Conservation (phyloP, 2,329 filamentous ascomycete species). For the Xylaria hypoxylon region DNA sequence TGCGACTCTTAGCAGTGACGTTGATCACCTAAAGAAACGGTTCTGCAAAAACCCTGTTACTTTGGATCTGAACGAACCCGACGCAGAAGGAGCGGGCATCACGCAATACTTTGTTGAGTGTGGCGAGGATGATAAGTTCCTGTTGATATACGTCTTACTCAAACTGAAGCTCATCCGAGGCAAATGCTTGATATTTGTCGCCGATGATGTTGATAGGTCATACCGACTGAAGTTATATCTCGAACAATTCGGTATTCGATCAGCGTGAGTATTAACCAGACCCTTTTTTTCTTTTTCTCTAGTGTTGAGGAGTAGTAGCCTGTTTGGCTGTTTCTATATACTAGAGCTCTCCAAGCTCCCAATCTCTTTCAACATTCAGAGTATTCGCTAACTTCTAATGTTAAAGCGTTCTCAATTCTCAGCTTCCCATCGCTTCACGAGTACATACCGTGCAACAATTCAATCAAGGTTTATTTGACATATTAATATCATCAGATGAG, state of each 20-base stretch:
- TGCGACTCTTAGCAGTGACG: slow-evolving; percentile 88
- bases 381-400: slow-evolving; percentile 18
- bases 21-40: slow-evolving; percentile 84
- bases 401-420: slow-evolving; percentile 76
- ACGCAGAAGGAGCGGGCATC: slow-evolving; percentile 79
- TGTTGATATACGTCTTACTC: slow-evolving; percentile 93
- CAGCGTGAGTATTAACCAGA: slow-evolving; percentile 51
- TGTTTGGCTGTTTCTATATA: not conserved
- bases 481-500: slow-evolving; percentile 96
- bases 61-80: slow-evolving; percentile 84
- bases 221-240: slow-evolving; percentile 95
- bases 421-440: slow-evolving; percentile 90
- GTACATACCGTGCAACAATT: slow-evolving; percentile 98
- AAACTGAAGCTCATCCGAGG: slow-evolving; percentile 94
- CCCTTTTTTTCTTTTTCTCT: slow-evolving; percentile 66
- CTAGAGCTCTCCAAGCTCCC: not conserved
- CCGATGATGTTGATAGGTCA: slow-evolving; percentile 63
- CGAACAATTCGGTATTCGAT: slow-evolving; percentile 95
- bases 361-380: not conserved
- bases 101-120: slow-evolving; percentile 92
- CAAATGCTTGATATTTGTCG: slow-evolving; percentile 85
- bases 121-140: slow-evolving; percentile 96
- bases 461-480: slow-evolving; percentile 96
- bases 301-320: not conserved
- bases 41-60: slow-evolving; percentile 86